Evolutionary conservation across 2,329 filamentous ascomycete species (phyloP).

Genomic region (Claviceps lovelessii): DNA sequence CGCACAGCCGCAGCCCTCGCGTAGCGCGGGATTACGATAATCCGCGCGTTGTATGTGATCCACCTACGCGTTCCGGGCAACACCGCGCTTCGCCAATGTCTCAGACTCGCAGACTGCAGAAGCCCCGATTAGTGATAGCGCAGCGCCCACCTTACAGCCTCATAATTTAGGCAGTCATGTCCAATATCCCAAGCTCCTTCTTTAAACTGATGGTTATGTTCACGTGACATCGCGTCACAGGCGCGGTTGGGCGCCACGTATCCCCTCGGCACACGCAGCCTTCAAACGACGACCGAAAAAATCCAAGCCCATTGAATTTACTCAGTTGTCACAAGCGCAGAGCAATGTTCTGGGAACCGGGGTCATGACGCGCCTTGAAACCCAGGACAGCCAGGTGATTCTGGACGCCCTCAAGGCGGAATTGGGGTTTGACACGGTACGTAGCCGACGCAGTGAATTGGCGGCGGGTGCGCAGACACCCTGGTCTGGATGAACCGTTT

Average conservation of each 20-base stretch:
- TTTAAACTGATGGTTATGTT: too few species aligned
- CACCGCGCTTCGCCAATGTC: too few species aligned
- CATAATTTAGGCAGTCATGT: too few species aligned
- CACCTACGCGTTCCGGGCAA: too few species aligned
- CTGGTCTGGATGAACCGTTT: neutral
- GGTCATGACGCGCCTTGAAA: constrained; percentile 17
- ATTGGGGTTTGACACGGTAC: constrained; percentile 26
- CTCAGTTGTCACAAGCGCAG: neutral
- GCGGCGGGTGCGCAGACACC: neutral
- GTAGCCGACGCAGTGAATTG: constrained; percentile 11
- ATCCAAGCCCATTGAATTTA: neutral
- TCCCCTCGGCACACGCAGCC: neutral
- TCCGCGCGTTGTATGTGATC: too few species aligned
- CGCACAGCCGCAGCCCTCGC: too few species aligned
- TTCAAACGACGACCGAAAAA: neutral
- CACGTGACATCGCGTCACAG: constrained; percentile 18
- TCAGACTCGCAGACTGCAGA: too few species aligned
- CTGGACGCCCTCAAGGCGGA: constrained; percentile 23
- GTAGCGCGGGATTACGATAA: too few species aligned
- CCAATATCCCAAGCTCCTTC: too few species aligned
- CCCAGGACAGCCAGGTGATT: constrained; percentile 31
- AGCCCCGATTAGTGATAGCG: too few species aligned
- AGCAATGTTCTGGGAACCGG: constrained; percentile 9
- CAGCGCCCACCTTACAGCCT: too few species aligned
- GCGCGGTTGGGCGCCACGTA: constrained; percentile 7